Evolutionary conservation across 129 eudicot genomes (phyloP), one percentile per base, ranked within the genome.

Genomic region (Escallonia rubra): DNA sequence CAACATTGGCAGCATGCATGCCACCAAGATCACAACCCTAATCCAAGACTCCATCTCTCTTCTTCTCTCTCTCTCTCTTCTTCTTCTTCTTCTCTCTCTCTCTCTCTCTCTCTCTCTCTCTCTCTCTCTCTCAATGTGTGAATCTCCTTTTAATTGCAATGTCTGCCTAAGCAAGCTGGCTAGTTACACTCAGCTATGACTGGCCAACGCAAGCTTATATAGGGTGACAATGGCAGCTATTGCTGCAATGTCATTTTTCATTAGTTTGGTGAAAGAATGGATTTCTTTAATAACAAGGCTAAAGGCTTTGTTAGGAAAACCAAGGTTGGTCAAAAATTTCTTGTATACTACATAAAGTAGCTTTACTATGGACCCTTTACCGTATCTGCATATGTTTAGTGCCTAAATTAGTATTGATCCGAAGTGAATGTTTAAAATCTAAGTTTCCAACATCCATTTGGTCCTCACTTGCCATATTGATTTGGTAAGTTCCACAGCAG

Each of bases 151-250:
- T 10, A 45, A 11, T 65, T 34, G 6, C 40, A 42, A 5, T 39
- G 14, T 15, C 54, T 7, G 53, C 1, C 14, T 50, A 11, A 43
- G 58, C 16, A 6, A 41, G 69, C 63, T 71, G 13, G 66, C 70
- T 48, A 13, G 61, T 56, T 42, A 64, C 53, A 59, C 8, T 73
- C n/a, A 69, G 14, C 10, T 10, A 64, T 68, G 86, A 72, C 66
- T 70, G 57, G 75, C 73, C 74, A 79, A 69, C 78, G 61, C 86
- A 72, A 77, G 67, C 45, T 84, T 88, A 76, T 88, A 88, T 88
- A 83, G 54, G 16, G 59, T 66, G 72, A 42, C 64, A 9, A 47
- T 11, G 23, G 42, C 16, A 41, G 48, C 67, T 16, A 76, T 65
- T 16, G 86, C 42, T 76, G 82, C 48, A 0, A 75, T 74, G 96